Conservation (phyloP, 768 basidiomycete species). For the Phaeotremella fagi region DNA sequence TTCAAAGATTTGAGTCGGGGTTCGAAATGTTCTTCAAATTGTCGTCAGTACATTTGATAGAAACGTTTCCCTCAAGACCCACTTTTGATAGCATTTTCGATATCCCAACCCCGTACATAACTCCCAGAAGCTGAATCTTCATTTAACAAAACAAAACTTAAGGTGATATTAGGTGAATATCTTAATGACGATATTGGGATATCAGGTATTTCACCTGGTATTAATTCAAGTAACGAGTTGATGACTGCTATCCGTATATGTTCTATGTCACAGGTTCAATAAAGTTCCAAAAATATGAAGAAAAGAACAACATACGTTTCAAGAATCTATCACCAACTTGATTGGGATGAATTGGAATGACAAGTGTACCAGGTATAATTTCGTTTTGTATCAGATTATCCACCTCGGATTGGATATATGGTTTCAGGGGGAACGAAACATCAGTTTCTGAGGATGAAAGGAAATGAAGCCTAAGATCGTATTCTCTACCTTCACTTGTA, state of each 20-base stretch:
- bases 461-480: constrained; percentile 25
- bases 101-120: constrained; percentile 66
- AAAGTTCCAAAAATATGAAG: too few relatives aligned
- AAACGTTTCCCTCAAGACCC: constrained; percentile 40
- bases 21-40: constrained; percentile 59
- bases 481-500: constrained; percentile 8
- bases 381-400: constrained; percentile 21
- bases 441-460: constrained; percentile 16
- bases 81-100: constrained; percentile 63
- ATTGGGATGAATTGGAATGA: constrained; percentile 34
- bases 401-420: constrained; percentile 33
- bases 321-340: constrained; percentile 26
- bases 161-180: constrained; percentile 74
- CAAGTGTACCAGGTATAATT: constrained; percentile 25
- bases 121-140: constrained; percentile 72
- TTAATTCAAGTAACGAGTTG: constrained; percentile 27
- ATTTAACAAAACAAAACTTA: constrained; percentile 89
- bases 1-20: constrained; percentile 62
- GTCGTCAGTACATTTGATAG: not conserved
- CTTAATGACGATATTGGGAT: constrained; percentile 58
- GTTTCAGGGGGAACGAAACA: constrained; percentile 25
- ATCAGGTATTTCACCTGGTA: constrained; percentile 21
- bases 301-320: constrained; percentile 15
- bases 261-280: constrained; percentile 25
- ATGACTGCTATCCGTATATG: constrained; percentile 51